A percentile compares a stretch with the other conserved stretches of the same genome.
Conservation (phyloP, 306 rosid species). For the Carpinus viminea region DNA sequence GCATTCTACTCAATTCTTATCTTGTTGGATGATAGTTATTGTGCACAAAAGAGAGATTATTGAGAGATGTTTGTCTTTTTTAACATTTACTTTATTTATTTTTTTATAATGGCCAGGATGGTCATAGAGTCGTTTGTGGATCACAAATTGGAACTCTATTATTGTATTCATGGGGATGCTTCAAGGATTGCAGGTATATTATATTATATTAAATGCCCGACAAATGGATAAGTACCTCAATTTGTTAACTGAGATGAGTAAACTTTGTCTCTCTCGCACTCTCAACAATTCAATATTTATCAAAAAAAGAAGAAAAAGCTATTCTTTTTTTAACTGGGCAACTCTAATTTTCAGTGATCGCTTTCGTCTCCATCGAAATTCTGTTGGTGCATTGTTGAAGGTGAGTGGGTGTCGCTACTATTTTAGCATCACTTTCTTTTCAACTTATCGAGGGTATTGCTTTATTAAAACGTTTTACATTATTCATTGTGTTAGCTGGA, state of each 20-base stretch:
- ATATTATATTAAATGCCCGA: slow-evolving; percentile 9
- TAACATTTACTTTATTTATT: not conserved
- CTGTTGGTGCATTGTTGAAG: slow-evolving; percentile 81
- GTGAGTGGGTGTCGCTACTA: slow-evolving; percentile 39
- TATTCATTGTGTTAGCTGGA: slow-evolving; percentile 61
- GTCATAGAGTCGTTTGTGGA: slow-evolving; percentile 85
- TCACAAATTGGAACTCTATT: slow-evolving; percentile 74
- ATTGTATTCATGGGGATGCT: slow-evolving; percentile 88
- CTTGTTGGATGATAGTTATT: not conserved
- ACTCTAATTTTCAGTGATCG: slow-evolving; percentile 65
- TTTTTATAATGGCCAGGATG: slow-evolving; percentile 52
- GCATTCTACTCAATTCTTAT: not conserved
- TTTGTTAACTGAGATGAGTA: not conserved
- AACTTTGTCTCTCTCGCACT: slow-evolving; percentile 13
- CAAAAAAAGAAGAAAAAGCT: no score
- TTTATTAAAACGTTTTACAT: not conserved
- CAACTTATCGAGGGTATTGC: not conserved
- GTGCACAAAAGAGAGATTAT: not conserved
- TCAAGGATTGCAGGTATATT: slow-evolving; percentile 84
- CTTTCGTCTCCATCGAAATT: slow-evolving; percentile 76
- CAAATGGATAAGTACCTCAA: not conserved
- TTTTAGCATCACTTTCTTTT: slow-evolving; percentile 20
- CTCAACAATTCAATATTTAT: slow-evolving; percentile 7
- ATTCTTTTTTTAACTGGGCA: slow-evolving; percentile 26
- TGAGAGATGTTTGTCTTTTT: not conserved